These are phyloP conservation scores for Sclerotinia minor DNA, from an alignment of 2,329 filamentous ascomycete species.

Conservation along the genomic window DNA sequence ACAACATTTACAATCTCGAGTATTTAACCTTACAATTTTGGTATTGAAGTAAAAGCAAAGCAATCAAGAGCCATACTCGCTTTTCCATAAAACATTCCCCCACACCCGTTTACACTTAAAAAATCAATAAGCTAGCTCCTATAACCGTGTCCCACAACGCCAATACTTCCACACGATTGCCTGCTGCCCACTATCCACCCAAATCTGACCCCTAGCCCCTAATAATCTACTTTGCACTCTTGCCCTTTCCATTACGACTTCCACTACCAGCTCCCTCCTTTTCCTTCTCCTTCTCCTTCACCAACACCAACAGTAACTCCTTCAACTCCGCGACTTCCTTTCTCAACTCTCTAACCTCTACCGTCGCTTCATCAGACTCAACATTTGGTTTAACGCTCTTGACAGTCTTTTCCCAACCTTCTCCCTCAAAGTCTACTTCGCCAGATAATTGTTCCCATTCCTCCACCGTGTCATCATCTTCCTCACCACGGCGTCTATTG, in stretches of 20 bases:
- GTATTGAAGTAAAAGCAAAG: not conserved
- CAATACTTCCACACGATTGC: not conserved
- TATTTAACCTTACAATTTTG: not conserved
- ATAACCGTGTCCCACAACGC: no score
- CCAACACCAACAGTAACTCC: constrained; percentile 37
- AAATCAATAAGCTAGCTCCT: not conserved
- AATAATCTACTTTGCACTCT: not conserved
- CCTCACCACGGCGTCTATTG: constrained; percentile 78
- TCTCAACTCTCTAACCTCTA: constrained; percentile 63
- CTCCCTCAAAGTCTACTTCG: constrained; percentile 75
- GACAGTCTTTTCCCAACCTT: constrained; percentile 84
- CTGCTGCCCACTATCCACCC: not conserved
- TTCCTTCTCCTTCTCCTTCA: constrained; percentile 31
- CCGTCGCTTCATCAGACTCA: constrained; percentile 71
- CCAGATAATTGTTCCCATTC: constrained; percentile 86
- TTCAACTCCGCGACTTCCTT: constrained; percentile 60
- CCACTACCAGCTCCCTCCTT: constrained; percentile 19
- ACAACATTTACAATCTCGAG: not conserved
- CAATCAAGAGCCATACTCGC: not conserved
- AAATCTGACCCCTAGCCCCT: no score
- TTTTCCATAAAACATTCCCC: not conserved
- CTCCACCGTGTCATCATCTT: constrained; percentile 83
- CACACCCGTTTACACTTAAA: not conserved
- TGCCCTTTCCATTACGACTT: not conserved
- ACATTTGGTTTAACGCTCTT: constrained; percentile 76